Evolutionary conservation across 129 eudicot species (phyloP), one percentile per base, ranked within the genome.

Genomic region (Saposhnikovia divaricata): DNA sequence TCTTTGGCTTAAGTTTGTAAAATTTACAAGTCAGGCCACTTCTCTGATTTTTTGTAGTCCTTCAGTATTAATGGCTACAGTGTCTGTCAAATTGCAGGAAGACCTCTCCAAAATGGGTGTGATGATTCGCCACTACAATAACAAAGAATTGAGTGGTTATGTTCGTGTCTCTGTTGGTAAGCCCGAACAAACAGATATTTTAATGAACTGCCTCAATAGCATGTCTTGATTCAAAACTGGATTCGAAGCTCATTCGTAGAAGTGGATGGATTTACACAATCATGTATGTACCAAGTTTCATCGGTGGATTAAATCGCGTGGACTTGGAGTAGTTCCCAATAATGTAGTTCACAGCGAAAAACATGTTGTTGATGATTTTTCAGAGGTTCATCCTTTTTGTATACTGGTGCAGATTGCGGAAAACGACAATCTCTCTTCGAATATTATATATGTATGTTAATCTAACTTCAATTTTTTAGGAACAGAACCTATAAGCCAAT

Each of bases 121-220:
- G 80, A 96, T 96, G 99, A 96, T 96, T 80, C 99, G 99, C 66
- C 99, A 96, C 87, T 96, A 92, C 91, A 91, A 88, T 82, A 96
- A 85, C 81, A 92, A 96, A 83, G 98, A 92, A 83, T 81, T 92
- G 72, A 85, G 85, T 38, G 89, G 97, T 43, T 96, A 87, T 87
- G 98, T 96, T 75, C 98, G 99, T 57, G 95, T 96, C 51, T 92
- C 99, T 19, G 99, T 96, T 69, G 99, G 99, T 46, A 96, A 96
- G 88, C 99, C 97, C 4, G 97, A 96, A 75, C 99, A 96, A 79
- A 92, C 99, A 9, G 93, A 96, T 44, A 84, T 78, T 25, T 81
- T 96, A 74, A 96, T 96, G 98, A 83, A 89, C 43, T 76, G 99
- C 79, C 83, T 96, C 72, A 78, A 68, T 31, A 81, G 78, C 77